A percentile compares a stretch with the other conserved stretches of the same genome.
These are phyloP conservation scores for Sarocladium oryzae DNA, from an alignment of 2,329 filamentous ascomycete genomes.

Conservation along the genomic window DNA sequence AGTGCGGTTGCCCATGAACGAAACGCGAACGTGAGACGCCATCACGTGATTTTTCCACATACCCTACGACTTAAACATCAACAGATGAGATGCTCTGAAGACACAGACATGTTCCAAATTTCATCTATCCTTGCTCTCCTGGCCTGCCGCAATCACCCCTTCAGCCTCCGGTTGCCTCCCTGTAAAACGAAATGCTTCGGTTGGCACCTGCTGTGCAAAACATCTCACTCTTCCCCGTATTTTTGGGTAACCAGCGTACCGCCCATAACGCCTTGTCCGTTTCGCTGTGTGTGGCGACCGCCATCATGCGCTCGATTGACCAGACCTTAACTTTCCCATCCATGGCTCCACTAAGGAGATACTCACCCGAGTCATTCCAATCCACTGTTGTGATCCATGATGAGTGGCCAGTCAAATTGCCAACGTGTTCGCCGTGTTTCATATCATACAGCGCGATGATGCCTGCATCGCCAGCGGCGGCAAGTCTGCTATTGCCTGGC, in stretches of 20 bases:
- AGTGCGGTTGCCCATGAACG: neutral
- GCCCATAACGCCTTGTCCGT: constrained; percentile 80
- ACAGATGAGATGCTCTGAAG: neutral
- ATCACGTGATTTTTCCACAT: constrained; percentile 36
- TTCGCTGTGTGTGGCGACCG: constrained; percentile 91
- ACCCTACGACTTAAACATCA: neutral
- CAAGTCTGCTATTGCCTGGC: constrained; percentile 74
- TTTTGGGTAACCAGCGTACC: constrained; percentile 75
- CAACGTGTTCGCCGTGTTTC: constrained; percentile 84
- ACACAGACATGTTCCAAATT: too few species aligned
- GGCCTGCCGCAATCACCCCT: neutral
- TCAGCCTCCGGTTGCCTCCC: constrained; percentile 69
- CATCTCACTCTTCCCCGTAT: constrained; percentile 54
- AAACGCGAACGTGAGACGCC: constrained; percentile 31
- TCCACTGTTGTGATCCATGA: constrained; percentile 89
- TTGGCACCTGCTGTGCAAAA: constrained; percentile 78
- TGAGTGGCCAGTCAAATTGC: constrained; percentile 70
- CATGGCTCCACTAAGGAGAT: constrained; percentile 77
- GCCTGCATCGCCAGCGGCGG: constrained; percentile 81
- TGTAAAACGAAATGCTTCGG: constrained; percentile 71
- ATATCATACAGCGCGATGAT: constrained; percentile 92
- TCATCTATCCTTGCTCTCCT: neutral
- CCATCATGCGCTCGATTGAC: constrained; percentile 76
- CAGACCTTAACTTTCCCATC: constrained; percentile 96
- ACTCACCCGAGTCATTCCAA: constrained; percentile 92